Evolutionary conservation across 495 filamentous ascomycete species (phyloP), one percentile per base, ranked within the genome.

Genomic region (Penicillium odoratum): DNA sequence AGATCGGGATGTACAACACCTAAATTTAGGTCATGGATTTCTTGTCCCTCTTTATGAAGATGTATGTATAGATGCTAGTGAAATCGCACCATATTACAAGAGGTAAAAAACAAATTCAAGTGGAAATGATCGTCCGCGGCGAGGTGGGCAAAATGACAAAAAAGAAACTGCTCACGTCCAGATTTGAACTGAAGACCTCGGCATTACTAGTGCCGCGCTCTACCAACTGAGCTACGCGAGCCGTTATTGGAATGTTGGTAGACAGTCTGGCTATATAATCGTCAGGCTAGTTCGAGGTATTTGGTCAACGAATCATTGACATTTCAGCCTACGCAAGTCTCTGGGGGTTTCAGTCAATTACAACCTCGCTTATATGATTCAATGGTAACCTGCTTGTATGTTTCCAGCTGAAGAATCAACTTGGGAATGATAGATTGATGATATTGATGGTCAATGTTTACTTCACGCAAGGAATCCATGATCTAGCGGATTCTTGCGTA

Each of bases 121-220:
- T 21, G 21, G 21, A 21, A 21, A 21, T 21, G 21, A 21, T 21
- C 21, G 21, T 33, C 30, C 30, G 8, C 8, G 0, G 30, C 30
- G 11, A 38, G 7, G 11, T 4, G 1, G 11, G 11, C 8, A 40
- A 40, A n/a, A 40, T 2, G 15, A 40, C 38, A 40, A 40, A 40
- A 21, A 40, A 40, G 38, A 40, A 40, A 40, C 13, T 40, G 38
- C 38, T 40, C 38, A 40, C 38, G 15, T 40, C 38, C 38, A 40
- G 38, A 40, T 40, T 40, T 40, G 38, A 40, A 40, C 38, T 40
- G 38, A 40, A 40, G 38, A 40, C 38, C 38, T 40, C 38, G 38
- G 38, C 38, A 40, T 40, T 40, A 40, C 38, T 40, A 40, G 38
- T 40, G 38, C 38, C 38, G 38, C 38, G 38, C 38, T 40, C 38